Percentiles rank a stretch among this genome's conserved stretches.
Evolutionary conservation across 1,139 yeast genomes (phyloP).

Genomic region (Diutina neorugosa): DNA sequence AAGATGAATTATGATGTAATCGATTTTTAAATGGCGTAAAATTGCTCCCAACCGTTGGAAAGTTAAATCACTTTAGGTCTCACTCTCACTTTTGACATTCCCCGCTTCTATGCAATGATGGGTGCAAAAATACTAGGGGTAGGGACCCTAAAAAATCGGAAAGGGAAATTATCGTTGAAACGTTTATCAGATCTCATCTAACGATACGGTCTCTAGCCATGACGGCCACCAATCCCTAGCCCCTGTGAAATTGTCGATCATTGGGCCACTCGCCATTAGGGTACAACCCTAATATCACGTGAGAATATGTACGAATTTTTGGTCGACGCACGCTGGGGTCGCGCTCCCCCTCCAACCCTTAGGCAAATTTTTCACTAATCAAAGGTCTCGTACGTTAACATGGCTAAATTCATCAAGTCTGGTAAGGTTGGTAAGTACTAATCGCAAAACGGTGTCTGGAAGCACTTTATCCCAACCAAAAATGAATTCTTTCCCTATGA

Average conservation of each 20-base stretch:
- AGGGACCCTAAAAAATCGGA: neutral
- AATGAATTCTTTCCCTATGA: neutral
- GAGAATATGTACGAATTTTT: neutral
- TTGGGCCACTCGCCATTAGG: neutral
- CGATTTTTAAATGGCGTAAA: too few species aligned
- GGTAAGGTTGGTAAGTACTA: neutral
- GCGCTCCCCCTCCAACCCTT: neutral
- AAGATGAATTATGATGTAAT: too few species aligned
- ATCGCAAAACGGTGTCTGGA: neutral
- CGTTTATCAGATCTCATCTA: too few species aligned
- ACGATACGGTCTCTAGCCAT: neutral
- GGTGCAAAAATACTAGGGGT: neutral
- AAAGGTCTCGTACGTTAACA: neutral
- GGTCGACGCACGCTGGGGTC: neutral
- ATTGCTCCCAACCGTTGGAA: too few species aligned
- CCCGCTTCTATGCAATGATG: neutral
- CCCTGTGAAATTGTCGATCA: neutral
- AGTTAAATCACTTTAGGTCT: neutral
- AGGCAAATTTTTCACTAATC: constrained; percentile 1
- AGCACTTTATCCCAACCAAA: neutral
- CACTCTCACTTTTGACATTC: neutral
- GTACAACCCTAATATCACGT: neutral
- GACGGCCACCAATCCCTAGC: neutral
- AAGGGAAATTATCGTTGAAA: neutral
- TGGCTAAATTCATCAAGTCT: constrained; percentile 5